Evolutionary conservation across 129 eudicot species (phyloP), one percentile per base, ranked within the genome.

Genomic region (Centaurea solstitialis): DNA sequence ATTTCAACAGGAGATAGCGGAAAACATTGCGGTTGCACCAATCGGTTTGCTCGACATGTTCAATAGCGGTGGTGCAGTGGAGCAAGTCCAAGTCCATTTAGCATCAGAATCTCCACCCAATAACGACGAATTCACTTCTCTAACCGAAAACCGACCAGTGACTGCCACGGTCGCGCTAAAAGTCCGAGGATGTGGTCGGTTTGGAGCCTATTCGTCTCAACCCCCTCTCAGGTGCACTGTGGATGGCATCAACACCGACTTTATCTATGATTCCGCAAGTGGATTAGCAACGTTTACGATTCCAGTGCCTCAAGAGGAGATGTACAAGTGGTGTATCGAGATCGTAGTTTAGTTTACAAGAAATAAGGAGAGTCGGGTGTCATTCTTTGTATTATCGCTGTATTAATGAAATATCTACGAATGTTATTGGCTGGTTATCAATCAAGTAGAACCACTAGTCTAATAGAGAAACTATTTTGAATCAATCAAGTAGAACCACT

Each of bases 31-130:
- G 0, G 88, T 91, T 68, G 92, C 98, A 20, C 91, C 98, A 24
- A 91, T 93, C 68, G 97, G 98, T 5, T 71, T 93, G 81, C 91
- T 91, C 9, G 91, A 88, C 81, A 93, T 93, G 98, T 89, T 89
- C 87, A 93, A 93, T 65, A 47, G 80, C 10, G 61, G 94, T 70
- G 98, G 94, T 17, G 93, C 98, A 10, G 79, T 93, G 12, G 97
- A 93, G 69, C 74, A 89, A 68, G 76, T 81, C 5, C 83, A 86
- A 73, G 90, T 86, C 75, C 67, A 82, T 26, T 47, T 72, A 35
- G 53, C 85, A 59, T 50, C 87, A 64, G 62, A 80, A 11, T 77
- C 84, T 70, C 89, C 75, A 74, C 83, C 70, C 41, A 0, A 72
- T 1, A 47, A 72, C 30, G 76, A 76, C 57, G 78, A 26, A 17